Evolutionary conservation across 1,139 yeast genomes (phyloP), one percentile per base, ranked within the genome.

Genomic region (Eremothecium coryli): DNA sequence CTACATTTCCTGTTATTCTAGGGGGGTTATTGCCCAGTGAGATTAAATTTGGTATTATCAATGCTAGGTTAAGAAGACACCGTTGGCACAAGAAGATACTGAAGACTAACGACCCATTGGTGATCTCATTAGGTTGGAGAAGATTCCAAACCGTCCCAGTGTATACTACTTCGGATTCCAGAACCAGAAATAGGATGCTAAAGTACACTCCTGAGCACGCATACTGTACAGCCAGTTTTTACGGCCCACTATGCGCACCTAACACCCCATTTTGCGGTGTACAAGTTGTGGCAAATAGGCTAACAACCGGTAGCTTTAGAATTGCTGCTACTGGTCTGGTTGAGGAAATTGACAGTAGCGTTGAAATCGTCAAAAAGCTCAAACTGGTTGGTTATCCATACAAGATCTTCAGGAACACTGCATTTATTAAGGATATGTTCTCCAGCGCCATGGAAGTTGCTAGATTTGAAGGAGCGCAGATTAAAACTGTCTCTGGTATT

Each of bases 191-290:
- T 52, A 80, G 98, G 66, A 84, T 93, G 96, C 71, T 93, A 63
- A 93, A 93, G 57, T 93, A 93, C 56, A 90, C 98, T 0, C 98
- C 98, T 5, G 99, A 93, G 54, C 99, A 93, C 60, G 86, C 96
- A 29, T 90, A 82, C 59, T 93, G 98, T 68, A 80, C 80, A 55
- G 96, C 95, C 1, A 82, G 95, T 18, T 88, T 93, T 61, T 93
- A 88, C 54, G 98, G 98, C 1, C 99, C 99, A 5, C 66, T 90
- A 40, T 95, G 90, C 32, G 88, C 97, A 1, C 98, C 98, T 26
- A 90, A 90, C 54, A 90, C 98, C 0, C 93, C 97, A 1, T 93
- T 93, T 59, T 93, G 95, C 58, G 97, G 95, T 31, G 85, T 90
- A 44, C 93, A 88, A 51, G 69, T 82, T 37, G 93, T 93, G 23